Percentiles rank a stretch among this genome's conserved stretches.
phyloP scores from a whole-genome alignment of 495 filamentous ascomycete species.

The Lasiosphaeriaceae sp. region DNA sequence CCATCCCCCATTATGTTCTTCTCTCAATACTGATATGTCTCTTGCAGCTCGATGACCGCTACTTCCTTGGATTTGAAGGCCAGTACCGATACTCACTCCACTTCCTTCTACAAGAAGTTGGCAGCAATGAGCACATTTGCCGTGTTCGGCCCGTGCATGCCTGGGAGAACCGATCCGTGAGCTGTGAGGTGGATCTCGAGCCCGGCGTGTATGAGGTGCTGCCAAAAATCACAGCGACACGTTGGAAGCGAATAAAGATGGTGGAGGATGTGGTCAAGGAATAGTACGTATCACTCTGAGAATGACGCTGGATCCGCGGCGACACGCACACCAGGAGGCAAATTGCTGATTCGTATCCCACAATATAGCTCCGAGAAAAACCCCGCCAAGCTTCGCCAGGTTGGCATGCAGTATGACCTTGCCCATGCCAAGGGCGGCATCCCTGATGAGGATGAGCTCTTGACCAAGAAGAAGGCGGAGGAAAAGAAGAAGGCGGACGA shows the following conservation, averaged over 20 bases:
- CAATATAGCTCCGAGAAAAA: slow-evolving; percentile 39
- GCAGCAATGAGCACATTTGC: slow-evolving; percentile 66
- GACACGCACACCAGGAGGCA: not conserved
- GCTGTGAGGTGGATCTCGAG: slow-evolving; percentile 66
- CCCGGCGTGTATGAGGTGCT: slow-evolving; percentile 69
- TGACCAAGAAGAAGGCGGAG: slow-evolving; percentile 35
- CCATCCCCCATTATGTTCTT: not conserved
- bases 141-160: slow-evolving; percentile 55
- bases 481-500: slow-evolving; percentile 23
- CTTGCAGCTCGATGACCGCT: slow-evolving; percentile 57
- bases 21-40: not conserved
- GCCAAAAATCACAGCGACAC: slow-evolving; percentile 64
- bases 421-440: slow-evolving; percentile 69
- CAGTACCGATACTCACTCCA: slow-evolving; percentile 65
- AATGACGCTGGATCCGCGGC: not conserved
- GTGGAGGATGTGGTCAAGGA: slow-evolving; percentile 58
- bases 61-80: slow-evolving; percentile 66
- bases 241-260: slow-evolving; percentile 35
- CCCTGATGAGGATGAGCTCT: slow-evolving; percentile 61
- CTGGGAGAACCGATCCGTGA: slow-evolving; percentile 62
- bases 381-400: slow-evolving; percentile 67
- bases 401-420: slow-evolving; percentile 69
- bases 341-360: not conserved
- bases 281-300: slow-evolving; percentile 19
- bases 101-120: slow-evolving; percentile 68